A percentile compares a stretch with the other conserved stretches of the same genome.
Conservation (phyloP, 352 stramenopile species). For the Elongisporangium senticosum region DNA sequence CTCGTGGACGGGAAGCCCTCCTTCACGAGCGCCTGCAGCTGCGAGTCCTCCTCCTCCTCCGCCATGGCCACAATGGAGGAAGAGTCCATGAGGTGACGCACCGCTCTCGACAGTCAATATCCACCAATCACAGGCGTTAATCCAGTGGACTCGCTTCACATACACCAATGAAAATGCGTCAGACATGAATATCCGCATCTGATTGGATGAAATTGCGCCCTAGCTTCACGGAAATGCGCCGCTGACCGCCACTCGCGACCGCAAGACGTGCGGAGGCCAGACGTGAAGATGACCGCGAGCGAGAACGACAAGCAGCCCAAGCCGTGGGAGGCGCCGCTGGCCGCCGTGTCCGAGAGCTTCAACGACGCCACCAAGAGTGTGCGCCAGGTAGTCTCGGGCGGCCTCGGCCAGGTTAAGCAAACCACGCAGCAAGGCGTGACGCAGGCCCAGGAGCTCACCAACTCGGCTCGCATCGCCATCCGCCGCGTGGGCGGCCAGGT, state of each 20-base stretch:
- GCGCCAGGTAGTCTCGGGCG: slow-evolving; percentile 24
- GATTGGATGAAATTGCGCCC: background rate
- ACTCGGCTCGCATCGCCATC: slow-evolving; percentile 44
- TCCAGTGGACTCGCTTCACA: background rate
- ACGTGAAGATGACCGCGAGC: slow-evolving; percentile 17
- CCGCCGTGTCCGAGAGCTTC: slow-evolving; percentile 39
- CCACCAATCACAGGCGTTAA: background rate
- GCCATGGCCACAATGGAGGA: slow-evolving; percentile 9
- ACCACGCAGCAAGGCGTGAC: slow-evolving; percentile 30
- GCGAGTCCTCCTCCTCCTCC: slow-evolving; percentile 11
- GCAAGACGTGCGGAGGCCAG: background rate
- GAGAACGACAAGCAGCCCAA: slow-evolving; percentile 37
- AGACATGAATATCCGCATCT: background rate
- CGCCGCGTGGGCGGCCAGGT: slow-evolving; percentile 27
- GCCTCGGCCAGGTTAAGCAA: slow-evolving; percentile 41
- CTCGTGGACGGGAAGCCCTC: slow-evolving; percentile 27
- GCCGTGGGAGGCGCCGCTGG: slow-evolving; percentile 47
- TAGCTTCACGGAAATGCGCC: slow-evolving; percentile 12
- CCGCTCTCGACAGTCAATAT: background rate
- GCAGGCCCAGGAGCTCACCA: slow-evolving; percentile 61
- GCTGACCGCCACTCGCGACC: slow-evolving; percentile 2
- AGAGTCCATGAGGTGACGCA: background rate
- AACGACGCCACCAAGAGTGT: slow-evolving; percentile 45
- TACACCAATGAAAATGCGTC: background rate
- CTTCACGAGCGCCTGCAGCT: slow-evolving; percentile 29